phyloP scores from a whole-genome alignment of 306 rosid species.

The Dalbergia oliveri region DNA sequence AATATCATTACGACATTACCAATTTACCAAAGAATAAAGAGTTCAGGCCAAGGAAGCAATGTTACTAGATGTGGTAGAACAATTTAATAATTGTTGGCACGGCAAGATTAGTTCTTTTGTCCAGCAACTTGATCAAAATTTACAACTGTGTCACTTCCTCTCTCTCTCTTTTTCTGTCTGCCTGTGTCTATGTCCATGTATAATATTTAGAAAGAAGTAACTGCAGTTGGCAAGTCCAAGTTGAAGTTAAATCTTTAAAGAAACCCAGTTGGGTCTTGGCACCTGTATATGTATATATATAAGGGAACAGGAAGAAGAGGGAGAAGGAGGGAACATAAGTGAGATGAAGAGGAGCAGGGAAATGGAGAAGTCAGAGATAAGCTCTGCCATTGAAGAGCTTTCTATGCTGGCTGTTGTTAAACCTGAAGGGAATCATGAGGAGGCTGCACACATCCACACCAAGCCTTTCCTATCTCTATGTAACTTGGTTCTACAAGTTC shows the following conservation, averaged over 20 bases:
- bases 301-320: not conserved
- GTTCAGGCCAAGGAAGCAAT: constrained; percentile 18
- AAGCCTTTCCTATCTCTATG: constrained; percentile 81
- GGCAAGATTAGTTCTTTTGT: constrained; percentile 36
- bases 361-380: constrained; percentile 72
- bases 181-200: not conserved
- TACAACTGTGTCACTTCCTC: not conserved
- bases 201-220: constrained; percentile 33
- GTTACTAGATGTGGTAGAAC: constrained; percentile 24
- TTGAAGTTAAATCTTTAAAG: constrained; percentile 15
- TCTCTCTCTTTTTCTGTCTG: not conserved
- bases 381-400: constrained; percentile 75
- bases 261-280: constrained; percentile 20
- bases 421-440: constrained; percentile 49
- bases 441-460: constrained; percentile 63
- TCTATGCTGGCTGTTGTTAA: constrained; percentile 56
- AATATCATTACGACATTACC: constrained; percentile 35
- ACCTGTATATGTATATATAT: constrained; percentile 11
- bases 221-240: constrained; percentile 41
- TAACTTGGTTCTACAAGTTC: constrained; percentile 76
- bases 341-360: constrained; percentile 62
- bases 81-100: constrained; percentile 33
- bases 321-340: constrained; percentile 19
- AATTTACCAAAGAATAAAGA: not conserved
- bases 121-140: constrained; percentile 37